Base-by-base conservation (phyloP, 495 filamentous ascomycete genomes). In the Glutinoglossum americanum region DNA sequence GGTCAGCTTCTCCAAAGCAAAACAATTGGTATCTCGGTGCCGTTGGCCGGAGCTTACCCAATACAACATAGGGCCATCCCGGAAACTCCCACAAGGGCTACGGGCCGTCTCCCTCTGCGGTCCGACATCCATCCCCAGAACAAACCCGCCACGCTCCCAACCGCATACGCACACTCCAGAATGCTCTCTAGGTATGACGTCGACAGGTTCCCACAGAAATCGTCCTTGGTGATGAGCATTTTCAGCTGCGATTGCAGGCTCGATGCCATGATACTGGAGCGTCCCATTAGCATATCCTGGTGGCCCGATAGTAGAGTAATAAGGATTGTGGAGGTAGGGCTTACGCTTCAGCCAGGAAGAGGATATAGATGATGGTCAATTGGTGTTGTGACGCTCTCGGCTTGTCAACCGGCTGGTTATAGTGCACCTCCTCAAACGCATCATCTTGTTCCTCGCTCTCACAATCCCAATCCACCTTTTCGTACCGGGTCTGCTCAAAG, bases 51-150 rank as follows among this genome's bases (percentile, higher is more conserved):
- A 30, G 11, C 49, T 53, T 21, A 53, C 49, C 49, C 84, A 10
- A 84, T 62, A 62, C 97, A 96, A 64, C 85, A 92, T 17, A 72
- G 69, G 35, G 84, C 82, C 15, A 92, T 87, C 51, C 90, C 67
- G 25, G 87, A 65, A 0, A 92, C 95, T 6, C 93, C 92, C n/a
- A 80, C 65, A 54, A 98, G 67, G 59, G 97, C 86, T 26, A 94
- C 83, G 0, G 92, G 92, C 63, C 96, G 96, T 58, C 92, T 73
- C n/a, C 92, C 92, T 44, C 95, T 75, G 19, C 80, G 75, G 68
- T 98, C 92, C 2, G 84, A 89, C 37, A 94, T 64, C 76, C 84
- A 90, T 6, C 92, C 92, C 92, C 92, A 98, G 59, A 93, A 78
- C 63, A 95, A 86, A 63, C 92, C 94, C 2, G 92, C 94, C 1